Conservation (phyloP, 2,329 filamentous ascomycete species). For the Colletotrichum plurivorum region DNA sequence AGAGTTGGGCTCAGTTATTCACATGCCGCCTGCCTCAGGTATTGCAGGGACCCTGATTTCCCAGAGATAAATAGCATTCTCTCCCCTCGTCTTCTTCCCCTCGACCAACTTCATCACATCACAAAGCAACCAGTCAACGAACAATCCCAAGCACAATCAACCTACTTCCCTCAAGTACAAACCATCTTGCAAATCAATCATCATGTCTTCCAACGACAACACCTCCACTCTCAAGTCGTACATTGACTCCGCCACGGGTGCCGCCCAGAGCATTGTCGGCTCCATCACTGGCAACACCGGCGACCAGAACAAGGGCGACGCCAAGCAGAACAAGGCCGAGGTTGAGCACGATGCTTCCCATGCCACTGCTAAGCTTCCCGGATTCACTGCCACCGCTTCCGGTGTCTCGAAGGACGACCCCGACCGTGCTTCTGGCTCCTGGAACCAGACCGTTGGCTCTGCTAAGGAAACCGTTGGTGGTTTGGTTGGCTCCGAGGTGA, state of each 20-base stretch:
- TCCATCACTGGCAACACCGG: conserved; percentile 79
- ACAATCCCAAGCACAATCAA: conserved; percentile 1
- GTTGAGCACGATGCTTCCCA: conserved; percentile 82
- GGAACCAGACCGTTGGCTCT: conserved; percentile 91
- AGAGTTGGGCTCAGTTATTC: conserved; percentile 9
- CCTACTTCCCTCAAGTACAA: background rate
- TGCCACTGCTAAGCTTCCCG: conserved; percentile 80
- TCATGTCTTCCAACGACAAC: conserved; percentile 42
- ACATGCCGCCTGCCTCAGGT: conserved; percentile 31
- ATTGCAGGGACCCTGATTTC: background rate
- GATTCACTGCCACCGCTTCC: conserved; percentile 76
- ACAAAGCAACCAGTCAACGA: background rate
- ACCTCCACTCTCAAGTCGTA: conserved; percentile 86
- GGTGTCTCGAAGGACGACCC: conserved; percentile 81
- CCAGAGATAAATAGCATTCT: conserved; percentile 29
- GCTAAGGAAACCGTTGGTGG: conserved; percentile 87
- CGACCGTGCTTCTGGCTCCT: conserved; percentile 79
- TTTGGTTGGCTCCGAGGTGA: conserved; percentile 79
- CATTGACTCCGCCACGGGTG: conserved; percentile 79
- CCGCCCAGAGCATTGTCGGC: conserved; percentile 80
- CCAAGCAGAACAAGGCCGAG: conserved; percentile 75
- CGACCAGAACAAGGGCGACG: conserved; percentile 76
- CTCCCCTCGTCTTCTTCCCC: background rate
- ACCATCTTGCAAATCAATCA: conserved; percentile 7
- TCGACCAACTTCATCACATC: background rate